Evolutionary conservation across 345 rosid genomes (phyloP), one percentile per base, ranked within the genome.

Genomic region (Bretschneidera sinensis): DNA sequence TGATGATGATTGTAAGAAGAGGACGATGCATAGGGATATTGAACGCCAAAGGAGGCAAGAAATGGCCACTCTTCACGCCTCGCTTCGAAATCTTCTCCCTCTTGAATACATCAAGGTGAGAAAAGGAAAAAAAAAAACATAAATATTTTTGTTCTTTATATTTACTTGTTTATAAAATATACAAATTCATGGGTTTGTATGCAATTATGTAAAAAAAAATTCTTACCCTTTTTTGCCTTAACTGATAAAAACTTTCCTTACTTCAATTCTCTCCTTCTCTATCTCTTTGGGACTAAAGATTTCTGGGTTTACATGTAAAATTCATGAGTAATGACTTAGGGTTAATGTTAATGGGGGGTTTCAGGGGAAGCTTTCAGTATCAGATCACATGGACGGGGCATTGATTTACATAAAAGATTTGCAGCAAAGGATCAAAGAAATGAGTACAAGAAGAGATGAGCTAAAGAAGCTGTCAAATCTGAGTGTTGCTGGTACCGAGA

Each of bases 321-420:
- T 4, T 39, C 16, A 39, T 5, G 45, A 39, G 9, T 5, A n/a
- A n/a, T n/a, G n/a, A n/a, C n/a, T 14, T 39, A 39, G 45, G 45
- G 45, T 28, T 28, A 8, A 2, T 3, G 4, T 39, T 39, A 13
- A 39, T 39, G 45, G 45, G n/a, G 45, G 35, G 4, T 39, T 39
- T 39, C 62, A 81, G 83, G 85, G 83, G 61, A 78, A 78, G 54
- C 76, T 76, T 25, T 66, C 81, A 17, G 48, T 52, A 33, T 73
- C 86, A 10, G 79, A 81, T 65, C 83, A 78, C 47, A 66, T 78
- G 31, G 61, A 71, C 28, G 83, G 63, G 43, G 79, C 81, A 0
- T 72, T 66, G n/a, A 67, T 19, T 45, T 74, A 76, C 55, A 81
- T 78, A 55, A 74, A 61, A 5, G 67, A 76, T 19, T 60, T 67